Percentiles rank a stretch among this genome's conserved stretches.
Evolutionary conservation across 2,329 filamentous ascomycete species (phyloP).

Genomic region (Aspergillus fructus): DNA sequence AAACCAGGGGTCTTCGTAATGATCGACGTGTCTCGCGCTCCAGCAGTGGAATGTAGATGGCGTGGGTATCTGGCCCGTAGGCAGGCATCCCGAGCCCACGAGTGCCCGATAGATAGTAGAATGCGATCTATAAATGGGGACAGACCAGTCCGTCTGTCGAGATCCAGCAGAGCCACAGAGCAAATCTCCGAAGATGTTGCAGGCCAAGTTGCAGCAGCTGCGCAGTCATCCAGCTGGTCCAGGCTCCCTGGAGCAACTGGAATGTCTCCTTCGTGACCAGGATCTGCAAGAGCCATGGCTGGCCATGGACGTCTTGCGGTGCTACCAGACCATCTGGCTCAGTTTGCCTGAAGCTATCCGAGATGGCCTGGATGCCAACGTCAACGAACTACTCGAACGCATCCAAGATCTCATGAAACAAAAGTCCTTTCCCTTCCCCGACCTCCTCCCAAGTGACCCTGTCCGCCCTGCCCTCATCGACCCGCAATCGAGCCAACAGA

Average conservation of each 20-base stretch:
- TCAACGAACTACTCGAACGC: not conserved
- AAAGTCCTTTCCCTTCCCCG: not conserved
- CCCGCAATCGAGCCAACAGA: not conserved
- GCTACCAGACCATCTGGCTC: constrained; percentile 7
- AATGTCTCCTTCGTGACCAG: not conserved
- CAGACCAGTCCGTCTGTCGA: too few relatives aligned
- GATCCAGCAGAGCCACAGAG: too few relatives aligned
- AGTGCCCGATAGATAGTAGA: too few relatives aligned
- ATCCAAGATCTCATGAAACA: not conserved
- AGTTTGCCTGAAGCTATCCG: not conserved
- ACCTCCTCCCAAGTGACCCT: not conserved
- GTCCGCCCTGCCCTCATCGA: not conserved
- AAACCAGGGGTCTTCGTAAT: too few relatives aligned
- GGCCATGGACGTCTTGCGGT: constrained; percentile 1
- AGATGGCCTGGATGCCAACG: not conserved
- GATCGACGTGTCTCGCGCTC: too few relatives aligned
- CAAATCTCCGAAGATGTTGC: too few relatives aligned
- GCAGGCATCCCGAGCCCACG: too few relatives aligned
- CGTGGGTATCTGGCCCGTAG: too few relatives aligned
- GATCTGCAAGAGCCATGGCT: not conserved
- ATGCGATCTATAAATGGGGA: too few relatives aligned
- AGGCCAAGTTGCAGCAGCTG: not conserved
- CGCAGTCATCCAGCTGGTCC: not conserved
- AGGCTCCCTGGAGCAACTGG: not conserved
- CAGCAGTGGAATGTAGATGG: too few relatives aligned